Conservation (phyloP, 2,329 filamentous ascomycete genomes). For the Microcera coccophila region DNA sequence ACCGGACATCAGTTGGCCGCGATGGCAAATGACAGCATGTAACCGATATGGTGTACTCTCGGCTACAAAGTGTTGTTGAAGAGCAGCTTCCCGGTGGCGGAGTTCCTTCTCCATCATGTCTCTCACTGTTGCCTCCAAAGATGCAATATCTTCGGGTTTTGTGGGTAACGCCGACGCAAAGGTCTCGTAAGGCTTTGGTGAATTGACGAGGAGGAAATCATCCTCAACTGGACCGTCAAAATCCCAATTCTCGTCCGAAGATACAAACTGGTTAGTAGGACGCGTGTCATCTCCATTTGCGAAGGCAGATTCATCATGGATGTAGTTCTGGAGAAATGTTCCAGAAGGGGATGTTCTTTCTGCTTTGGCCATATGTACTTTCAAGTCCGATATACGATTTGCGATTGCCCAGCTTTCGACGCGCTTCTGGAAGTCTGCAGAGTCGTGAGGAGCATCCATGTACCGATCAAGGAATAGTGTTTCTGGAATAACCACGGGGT, state of each 20-base stretch:
- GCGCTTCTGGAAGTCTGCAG: constrained; percentile 60
- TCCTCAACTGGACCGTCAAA: constrained; percentile 39
- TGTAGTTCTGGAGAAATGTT: constrained; percentile 27
- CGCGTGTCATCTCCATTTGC: constrained; percentile 3
- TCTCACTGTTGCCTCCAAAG: constrained; percentile 28
- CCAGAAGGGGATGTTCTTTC: constrained; percentile 26
- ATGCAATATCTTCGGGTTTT: constrained; percentile 14
- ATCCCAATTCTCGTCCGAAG: constrained; percentile 30
- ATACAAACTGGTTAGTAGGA: background rate
- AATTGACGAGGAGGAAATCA: constrained; percentile 31
- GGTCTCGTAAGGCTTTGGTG: constrained; percentile 6
- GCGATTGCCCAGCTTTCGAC: constrained; percentile 73
- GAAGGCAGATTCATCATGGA: background rate
- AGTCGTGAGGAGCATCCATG: constrained; percentile 62
- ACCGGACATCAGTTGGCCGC: constrained; percentile 67
- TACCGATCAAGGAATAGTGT: constrained; percentile 86
- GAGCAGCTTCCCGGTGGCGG: constrained; percentile 22
- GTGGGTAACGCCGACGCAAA: background rate
- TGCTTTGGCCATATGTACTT: constrained; percentile 34
- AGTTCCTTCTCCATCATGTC: constrained; percentile 47
- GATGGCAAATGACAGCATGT: constrained; percentile 91
- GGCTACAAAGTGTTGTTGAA: constrained; percentile 41
- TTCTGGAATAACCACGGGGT: constrained; percentile 75
- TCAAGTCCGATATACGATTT: constrained; percentile 55
- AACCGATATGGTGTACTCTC: constrained; percentile 71